A percentile compares a stretch with the other conserved stretches of the same genome.
Evolutionary conservation across 305 asterid genomes (phyloP).

Genomic region (Caryopteris hybrid): DNA sequence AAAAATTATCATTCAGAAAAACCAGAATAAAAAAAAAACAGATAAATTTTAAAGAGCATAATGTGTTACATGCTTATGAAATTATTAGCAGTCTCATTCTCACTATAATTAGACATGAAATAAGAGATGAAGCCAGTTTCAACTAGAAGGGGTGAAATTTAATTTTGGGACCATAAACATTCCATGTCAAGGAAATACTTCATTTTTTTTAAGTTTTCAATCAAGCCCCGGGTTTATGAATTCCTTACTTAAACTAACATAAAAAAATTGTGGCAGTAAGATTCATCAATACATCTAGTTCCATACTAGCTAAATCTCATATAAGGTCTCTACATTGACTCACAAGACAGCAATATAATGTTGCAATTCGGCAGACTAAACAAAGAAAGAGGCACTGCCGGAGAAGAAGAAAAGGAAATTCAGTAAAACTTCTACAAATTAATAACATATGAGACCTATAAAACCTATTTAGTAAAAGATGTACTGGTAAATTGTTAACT

Average conservation of each 20-base stretch:
- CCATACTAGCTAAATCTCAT: neutral
- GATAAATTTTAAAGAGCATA: slow-evolving; percentile 1
- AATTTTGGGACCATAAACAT: no score
- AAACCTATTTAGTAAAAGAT: neutral
- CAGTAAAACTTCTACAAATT: neutral
- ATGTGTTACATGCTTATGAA: neutral
- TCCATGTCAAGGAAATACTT: neutral
- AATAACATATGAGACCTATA: neutral
- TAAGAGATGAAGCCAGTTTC: no score
- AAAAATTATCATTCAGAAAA: neutral
- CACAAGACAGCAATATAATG: neutral
- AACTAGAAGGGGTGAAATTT: no score
- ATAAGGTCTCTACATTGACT: neutral
- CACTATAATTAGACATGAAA: no score
- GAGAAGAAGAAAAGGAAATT: neutral
- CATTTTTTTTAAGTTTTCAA: neutral
- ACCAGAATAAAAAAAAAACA: neutral
- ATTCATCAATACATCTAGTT: neutral
- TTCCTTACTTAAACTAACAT: neutral
- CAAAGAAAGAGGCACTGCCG: neutral
- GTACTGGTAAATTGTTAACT: neutral
- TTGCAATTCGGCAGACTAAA: neutral
- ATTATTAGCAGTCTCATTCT: neutral
- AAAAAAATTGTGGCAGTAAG: neutral
- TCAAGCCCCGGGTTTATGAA: neutral